phyloP scores from a whole-genome alignment of 441 rosid genomes.

The Daphne laureola region DNA sequence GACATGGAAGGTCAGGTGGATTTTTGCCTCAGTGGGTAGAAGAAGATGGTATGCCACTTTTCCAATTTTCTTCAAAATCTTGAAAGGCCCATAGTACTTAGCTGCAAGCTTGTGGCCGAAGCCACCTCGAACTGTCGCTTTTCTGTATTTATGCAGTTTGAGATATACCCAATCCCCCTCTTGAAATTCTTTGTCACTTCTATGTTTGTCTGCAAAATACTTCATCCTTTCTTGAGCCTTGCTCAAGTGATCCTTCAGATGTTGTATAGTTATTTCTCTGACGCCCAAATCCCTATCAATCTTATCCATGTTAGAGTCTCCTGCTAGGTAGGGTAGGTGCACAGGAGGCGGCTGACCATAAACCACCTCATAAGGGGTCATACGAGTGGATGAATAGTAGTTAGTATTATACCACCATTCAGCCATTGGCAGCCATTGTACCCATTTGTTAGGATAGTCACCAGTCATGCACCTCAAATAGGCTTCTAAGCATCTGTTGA shows the following conservation, averaged over 20 bases:
- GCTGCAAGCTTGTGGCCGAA: background rate
- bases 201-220: background rate
- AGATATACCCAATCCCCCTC: background rate
- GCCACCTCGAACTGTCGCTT: background rate
- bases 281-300: fast-evolving
- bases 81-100: conserved; percentile 7
- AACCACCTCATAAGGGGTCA: background rate
- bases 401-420: conserved; percentile 1
- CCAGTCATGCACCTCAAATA: background rate
- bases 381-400: background rate
- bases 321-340: background rate
- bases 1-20: conserved; percentile 9
- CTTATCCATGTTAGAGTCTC: background rate
- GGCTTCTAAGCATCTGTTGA: background rate
- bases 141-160: background rate
- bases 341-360: background rate
- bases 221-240: background rate
- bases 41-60: background rate
- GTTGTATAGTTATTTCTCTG: background rate
- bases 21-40: background rate
- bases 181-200: background rate
- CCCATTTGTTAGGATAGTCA: background rate
- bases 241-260: background rate
- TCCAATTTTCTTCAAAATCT: background rate
- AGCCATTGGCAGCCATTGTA: background rate